These are phyloP conservation scores for Pythium brachiatum DNA, from an alignment of 352 stramenopile genomes.

Conservation along the genomic window DNA sequence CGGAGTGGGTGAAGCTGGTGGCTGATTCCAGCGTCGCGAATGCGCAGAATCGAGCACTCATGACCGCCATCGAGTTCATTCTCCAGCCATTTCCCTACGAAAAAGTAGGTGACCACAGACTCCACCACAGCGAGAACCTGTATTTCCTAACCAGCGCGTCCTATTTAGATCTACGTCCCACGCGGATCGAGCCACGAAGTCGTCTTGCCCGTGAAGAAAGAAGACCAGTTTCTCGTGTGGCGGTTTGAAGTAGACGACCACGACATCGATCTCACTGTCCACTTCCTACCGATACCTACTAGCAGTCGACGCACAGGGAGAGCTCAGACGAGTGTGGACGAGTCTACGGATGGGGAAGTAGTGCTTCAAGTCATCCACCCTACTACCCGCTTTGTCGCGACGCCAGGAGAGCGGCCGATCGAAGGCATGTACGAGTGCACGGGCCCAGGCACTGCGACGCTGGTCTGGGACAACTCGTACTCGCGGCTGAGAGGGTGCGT, in stretches of 20 bases:
- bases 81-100: constrained; percentile 75
- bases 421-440: constrained; percentile 71
- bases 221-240: constrained; percentile 71
- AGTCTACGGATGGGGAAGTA: constrained; percentile 26
- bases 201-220: constrained; percentile 38
- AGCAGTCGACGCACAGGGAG: constrained; percentile 18
- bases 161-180: constrained; percentile 23
- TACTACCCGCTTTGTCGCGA: constrained; percentile 56
- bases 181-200: constrained; percentile 59
- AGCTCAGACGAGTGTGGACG: constrained; percentile 8
- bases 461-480: constrained; percentile 84
- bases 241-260: constrained; percentile 83
- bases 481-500: constrained; percentile 64
- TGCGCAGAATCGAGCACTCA: constrained; percentile 46
- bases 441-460: constrained; percentile 46
- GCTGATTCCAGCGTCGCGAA: constrained; percentile 43
- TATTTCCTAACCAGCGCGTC: neutral
- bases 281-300: constrained; percentile 42
- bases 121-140: neutral
- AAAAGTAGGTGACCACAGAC: constrained; percentile 32
- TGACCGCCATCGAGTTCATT: constrained; percentile 85
- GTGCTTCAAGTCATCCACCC: constrained; percentile 55
- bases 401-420: constrained; percentile 43
- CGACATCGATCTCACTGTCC: constrained; percentile 75
- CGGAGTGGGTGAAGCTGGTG: constrained; percentile 60